Evolutionary conservation across 208 protist genomes (phyloP), one percentile per base, ranked within the genome.

Genomic region (Crithidia bombi): DNA sequence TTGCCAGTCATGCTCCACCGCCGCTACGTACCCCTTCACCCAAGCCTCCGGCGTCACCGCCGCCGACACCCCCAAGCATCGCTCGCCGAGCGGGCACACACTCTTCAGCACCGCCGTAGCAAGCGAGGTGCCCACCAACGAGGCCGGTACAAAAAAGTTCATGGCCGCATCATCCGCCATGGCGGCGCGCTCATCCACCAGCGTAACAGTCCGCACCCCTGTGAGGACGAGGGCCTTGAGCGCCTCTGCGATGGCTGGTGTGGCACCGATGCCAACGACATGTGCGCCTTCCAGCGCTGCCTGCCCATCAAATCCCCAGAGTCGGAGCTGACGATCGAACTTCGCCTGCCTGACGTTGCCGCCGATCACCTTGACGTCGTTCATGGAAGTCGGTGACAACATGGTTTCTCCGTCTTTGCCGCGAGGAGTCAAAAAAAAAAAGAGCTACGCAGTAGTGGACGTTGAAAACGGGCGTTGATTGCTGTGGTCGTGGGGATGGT

Each of bases 201-300:
- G 72, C 0, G 96, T 98, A 57, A 99, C 95, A 23, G 69, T 51
- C 30, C 90, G 90, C 51, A 99, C 81, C 39, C 97, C 97, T 11
- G 98, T 89, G 15, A 99, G 79, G 23, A 99, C 81, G 5, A 99
- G 68, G 65, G 98, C 99, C 76, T 99, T 99, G 10, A 99, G 73
- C 2, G 90, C 87, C 63, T 98, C 98, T 28, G 86, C 87, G n/a
- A 93, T 95, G 4, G 86, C 80, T 6, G 89, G 90, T 30, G 86
- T 98, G 23, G 80, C 94, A 50, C 98, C 98, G 15, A 99, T 61
- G 5, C 98, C 83, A 41, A 97, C 87, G 28, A 99, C 74, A 50
- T 94, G 82, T 5, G 96, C 79, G 19, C 72, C 67, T 36, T 94
- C 83, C 25, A 99, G 80, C 11, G 80, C 69, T 0, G 51, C 35